Evolutionary conservation across 2,329 filamentous ascomycete genomes (phyloP).

Genomic region (Metarhizium humberi): DNA sequence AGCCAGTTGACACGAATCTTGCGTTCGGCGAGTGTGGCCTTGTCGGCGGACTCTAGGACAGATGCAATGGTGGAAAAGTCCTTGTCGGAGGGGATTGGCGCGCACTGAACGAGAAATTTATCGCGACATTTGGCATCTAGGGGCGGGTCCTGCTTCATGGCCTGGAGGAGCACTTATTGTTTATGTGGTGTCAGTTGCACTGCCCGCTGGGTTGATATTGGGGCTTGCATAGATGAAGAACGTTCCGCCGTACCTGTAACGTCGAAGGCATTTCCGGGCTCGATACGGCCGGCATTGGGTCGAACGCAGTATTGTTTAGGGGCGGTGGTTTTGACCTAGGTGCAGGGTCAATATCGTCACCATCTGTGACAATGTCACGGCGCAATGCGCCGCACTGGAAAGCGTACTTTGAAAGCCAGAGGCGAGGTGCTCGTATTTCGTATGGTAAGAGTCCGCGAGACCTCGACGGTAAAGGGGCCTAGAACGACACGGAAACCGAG

Average conservation of each 20-base stretch:
- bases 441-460: constrained; percentile 55
- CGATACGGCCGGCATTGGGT: constrained; percentile 93
- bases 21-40: constrained; percentile 74
- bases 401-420: constrained; percentile 59
- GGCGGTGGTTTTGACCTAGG: constrained; percentile 93
- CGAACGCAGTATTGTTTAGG: constrained; percentile 99
- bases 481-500: constrained; percentile 9
- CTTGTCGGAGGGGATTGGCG: constrained; percentile 72
- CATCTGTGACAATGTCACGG: background rate
- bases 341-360: background rate
- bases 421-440: constrained; percentile 54
- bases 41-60: constrained; percentile 75
- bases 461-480: constrained; percentile 61
- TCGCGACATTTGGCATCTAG: constrained; percentile 84
- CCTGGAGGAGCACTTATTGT: constrained; percentile 75
- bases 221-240: background rate
- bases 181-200: constrained; percentile 10
- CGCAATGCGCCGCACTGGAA: constrained; percentile 7
- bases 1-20: constrained; percentile 93
- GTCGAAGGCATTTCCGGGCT: constrained; percentile 81
- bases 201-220: background rate
- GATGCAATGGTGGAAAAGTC: constrained; percentile 72
- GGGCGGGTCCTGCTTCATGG: constrained; percentile 92
- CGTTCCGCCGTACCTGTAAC: constrained; percentile 62
- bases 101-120: constrained; percentile 95